Evolutionary conservation across 768 basidiomycete genomes (phyloP), one percentile per base, ranked within the genome.

Genomic region (Cyathus striatus): DNA sequence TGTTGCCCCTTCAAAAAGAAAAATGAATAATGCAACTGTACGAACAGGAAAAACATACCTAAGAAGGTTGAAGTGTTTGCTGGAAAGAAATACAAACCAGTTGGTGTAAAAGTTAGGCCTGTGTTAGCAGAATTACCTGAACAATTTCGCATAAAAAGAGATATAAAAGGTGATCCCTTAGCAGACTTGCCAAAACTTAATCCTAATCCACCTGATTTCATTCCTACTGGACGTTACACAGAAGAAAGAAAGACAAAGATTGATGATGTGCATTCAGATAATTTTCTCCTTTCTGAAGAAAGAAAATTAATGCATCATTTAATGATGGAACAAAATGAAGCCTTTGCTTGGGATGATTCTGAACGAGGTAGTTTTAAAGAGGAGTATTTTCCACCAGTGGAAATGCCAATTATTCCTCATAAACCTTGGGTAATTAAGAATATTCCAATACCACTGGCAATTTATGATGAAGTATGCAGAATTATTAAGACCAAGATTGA

Each of bases 271-370:
- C 61, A 62, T 40, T 1, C 9, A 0, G 48, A 27, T 2, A 47
- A 45, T 12, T 58, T 58, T 30, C 34, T 59, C 2, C 44, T 27
- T 36, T 47, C 48, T 0, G 60, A 63, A 17, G 68, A 71, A 35
- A 44, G 47, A 3, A 53, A 52, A 5, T 44, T 72, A 3, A 20
- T 63, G 1, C 57, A 67, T 23, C 52, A 66, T n/a, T 37, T 69
- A 2, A 51, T 73, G 43, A 48, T 40, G 16, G 17, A 43, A 13
- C 59, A 68, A 3, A 50, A 71, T 21, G 6, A 47, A 0, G 66
- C 45, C 0, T 65, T 76, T 24, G 67, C 71, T 0, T 76, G 66
- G 69, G 45, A 60, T 2, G 63, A 72, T 6, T 7, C 33, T 0
- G 65, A 75, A 39, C 53, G 57, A 12, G 68, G 73, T 1, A 32